Percentiles rank a stretch among this genome's conserved stretches.
Evolutionary conservation across 106 monocot species (phyloP).

Genomic region (Dioscorea zingiberensis): DNA sequence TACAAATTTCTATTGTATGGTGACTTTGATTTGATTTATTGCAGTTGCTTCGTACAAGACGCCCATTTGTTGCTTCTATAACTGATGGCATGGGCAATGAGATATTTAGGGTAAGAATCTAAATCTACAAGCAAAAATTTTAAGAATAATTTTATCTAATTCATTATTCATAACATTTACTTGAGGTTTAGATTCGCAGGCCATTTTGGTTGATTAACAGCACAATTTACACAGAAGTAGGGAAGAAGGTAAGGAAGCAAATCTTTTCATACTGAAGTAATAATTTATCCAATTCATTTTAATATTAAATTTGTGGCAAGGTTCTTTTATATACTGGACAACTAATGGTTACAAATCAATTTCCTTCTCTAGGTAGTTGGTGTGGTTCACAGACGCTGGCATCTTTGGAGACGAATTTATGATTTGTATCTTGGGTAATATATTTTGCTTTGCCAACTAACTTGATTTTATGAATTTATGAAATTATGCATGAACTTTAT

Average conservation of each 20-base stretch:
- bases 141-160: neutral
- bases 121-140: neutral
- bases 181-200: constrained; percentile 73
- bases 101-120: constrained; percentile 70
- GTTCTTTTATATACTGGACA: no score
- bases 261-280: no score
- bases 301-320: no score
- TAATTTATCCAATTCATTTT: neutral
- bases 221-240: constrained; percentile 89
- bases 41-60: constrained; percentile 88
- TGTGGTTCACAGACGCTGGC: constrained; percentile 94
- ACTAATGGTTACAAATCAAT: neutral
- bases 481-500: no score
- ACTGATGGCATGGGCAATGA: constrained; percentile 84
- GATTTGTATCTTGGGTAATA: constrained; percentile 90
- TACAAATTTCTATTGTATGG: no score
- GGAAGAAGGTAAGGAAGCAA: constrained; percentile 65
- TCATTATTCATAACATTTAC: constrained; percentile 17
- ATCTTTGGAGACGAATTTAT: constrained; percentile 95
- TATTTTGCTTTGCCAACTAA: neutral
- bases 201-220: constrained; percentile 99
- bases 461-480: no score
- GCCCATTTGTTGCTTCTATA: constrained; percentile 85
- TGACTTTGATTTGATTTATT: constrained; percentile 9
- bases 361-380: constrained; percentile 65